phyloP scores from a whole-genome alignment of 176 grass and related monocot species.

The Olyra latifolia region DNA sequence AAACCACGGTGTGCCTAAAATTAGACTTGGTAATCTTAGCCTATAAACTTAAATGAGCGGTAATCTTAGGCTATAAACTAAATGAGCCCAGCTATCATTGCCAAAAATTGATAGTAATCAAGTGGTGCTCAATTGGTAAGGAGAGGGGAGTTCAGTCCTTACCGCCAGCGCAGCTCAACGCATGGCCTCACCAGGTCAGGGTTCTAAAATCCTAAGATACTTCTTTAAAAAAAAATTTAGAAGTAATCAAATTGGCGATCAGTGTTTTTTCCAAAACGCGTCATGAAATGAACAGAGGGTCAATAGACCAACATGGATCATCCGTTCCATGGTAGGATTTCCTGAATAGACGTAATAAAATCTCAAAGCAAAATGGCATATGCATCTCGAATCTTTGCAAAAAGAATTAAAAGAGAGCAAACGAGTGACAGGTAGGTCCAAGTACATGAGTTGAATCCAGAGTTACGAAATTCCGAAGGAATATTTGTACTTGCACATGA shows the following conservation, averaged over 20 bases:
- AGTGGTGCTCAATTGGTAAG: too few relatives aligned
- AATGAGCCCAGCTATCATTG: too few relatives aligned
- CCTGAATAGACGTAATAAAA: background rate
- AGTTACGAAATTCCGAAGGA: background rate
- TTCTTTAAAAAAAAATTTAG: too few relatives aligned
- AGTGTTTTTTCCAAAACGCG: background rate
- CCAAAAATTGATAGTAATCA: background rate
- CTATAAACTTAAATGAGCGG: too few relatives aligned
- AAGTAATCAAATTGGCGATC: background rate
- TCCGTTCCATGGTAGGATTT: background rate
- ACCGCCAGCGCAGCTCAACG: too few relatives aligned
- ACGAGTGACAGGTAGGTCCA: background rate
- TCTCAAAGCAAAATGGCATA: background rate
- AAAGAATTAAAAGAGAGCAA: background rate
- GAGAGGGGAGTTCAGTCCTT: too few relatives aligned
- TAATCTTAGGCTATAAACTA: too few relatives aligned
- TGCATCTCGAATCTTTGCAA: too few relatives aligned
- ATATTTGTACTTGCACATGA: constrained; percentile 16
- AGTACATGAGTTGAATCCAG: background rate
- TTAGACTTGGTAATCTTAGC: too few relatives aligned
- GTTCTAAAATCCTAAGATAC: too few relatives aligned
- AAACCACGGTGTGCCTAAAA: too few relatives aligned
- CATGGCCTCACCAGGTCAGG: too few relatives aligned
- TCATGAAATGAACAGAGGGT: background rate
- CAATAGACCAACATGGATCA: background rate